phyloP scores from a whole-genome alignment of 345 rosid genomes.

The Corchorus olitorius region DNA sequence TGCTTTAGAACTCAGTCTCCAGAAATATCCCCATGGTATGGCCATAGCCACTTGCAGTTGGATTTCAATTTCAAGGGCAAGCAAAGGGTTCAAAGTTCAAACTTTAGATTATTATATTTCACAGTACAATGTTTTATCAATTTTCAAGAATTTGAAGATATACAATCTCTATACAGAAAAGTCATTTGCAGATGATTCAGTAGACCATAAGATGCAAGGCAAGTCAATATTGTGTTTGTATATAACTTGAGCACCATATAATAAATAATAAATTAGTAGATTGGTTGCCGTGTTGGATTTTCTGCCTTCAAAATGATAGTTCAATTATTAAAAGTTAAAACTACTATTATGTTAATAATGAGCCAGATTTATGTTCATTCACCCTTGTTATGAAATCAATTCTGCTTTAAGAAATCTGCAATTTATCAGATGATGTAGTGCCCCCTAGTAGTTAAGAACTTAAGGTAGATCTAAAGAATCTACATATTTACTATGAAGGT shows the following conservation, averaged over 20 bases:
- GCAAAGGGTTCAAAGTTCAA: not conserved
- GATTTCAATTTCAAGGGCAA: not conserved
- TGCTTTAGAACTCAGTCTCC: not conserved
- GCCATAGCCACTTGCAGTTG: not conserved
- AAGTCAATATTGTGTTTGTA: not conserved
- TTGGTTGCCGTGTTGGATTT: conserved; percentile 1
- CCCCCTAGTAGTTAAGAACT: not conserved
- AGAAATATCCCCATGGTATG: not conserved
- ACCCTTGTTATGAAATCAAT: not conserved
- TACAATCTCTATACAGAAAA: not conserved
- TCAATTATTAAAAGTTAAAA: not conserved
- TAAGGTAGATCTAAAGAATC: not conserved
- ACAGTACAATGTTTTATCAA: not conserved
- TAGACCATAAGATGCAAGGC: not conserved
- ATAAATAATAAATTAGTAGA: not conserved
- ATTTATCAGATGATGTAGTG: not conserved
- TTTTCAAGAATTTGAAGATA: not conserved
- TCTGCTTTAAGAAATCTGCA: conserved; percentile 2
- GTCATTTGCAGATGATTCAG: not conserved
- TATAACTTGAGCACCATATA: not conserved
- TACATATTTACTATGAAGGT: not conserved
- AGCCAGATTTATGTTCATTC: not conserved
- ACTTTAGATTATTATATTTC: not conserved
- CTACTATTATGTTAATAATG: not conserved
- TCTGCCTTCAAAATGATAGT: not conserved